phyloP scores from a whole-genome alignment of 352 stramenopile genomes.

The Hyaloperonospora arabidopsidis region DNA sequence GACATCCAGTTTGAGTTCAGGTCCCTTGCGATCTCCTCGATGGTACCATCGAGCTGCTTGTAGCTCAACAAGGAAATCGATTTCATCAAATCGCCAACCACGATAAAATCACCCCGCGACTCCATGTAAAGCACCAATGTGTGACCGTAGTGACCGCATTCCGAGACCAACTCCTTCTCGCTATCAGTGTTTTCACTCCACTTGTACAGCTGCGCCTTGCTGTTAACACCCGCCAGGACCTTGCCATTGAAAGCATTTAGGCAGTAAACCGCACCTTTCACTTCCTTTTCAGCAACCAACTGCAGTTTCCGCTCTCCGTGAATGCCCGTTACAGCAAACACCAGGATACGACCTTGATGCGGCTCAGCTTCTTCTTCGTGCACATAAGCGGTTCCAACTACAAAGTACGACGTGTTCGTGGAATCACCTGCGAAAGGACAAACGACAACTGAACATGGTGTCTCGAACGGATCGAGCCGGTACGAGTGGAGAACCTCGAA shows the following conservation, averaged over 20 bases:
- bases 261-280: constrained; percentile 93
- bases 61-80: constrained; percentile 94
- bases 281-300: constrained; percentile 88
- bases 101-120: constrained; percentile 91
- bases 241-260: constrained; percentile 92
- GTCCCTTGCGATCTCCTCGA: constrained; percentile 95
- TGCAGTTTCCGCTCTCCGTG: constrained; percentile 82
- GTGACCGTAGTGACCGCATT: constrained; percentile 92
- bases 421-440: constrained; percentile 76
- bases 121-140: constrained; percentile 94
- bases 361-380: constrained; percentile 92
- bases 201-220: constrained; percentile 91
- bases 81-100: constrained; percentile 96
- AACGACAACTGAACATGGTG: constrained; percentile 74
- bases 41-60: constrained; percentile 83
- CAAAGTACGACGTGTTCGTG: constrained; percentile 67
- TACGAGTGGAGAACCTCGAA: constrained; percentile 90
- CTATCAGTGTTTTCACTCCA: constrained; percentile 86
- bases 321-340: constrained; percentile 83
- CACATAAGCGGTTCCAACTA: constrained; percentile 88
- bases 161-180: constrained; percentile 85
- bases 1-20: constrained; percentile 96
- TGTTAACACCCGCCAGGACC: constrained; percentile 91
- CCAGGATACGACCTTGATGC: constrained; percentile 91
- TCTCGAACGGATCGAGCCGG: constrained; percentile 84